A percentile compares a stretch with the other conserved stretches of the same genome.
Evolutionary conservation across 169 alveolate species (phyloP).

Genomic region (Plasmodium gallinaceum): DNA sequence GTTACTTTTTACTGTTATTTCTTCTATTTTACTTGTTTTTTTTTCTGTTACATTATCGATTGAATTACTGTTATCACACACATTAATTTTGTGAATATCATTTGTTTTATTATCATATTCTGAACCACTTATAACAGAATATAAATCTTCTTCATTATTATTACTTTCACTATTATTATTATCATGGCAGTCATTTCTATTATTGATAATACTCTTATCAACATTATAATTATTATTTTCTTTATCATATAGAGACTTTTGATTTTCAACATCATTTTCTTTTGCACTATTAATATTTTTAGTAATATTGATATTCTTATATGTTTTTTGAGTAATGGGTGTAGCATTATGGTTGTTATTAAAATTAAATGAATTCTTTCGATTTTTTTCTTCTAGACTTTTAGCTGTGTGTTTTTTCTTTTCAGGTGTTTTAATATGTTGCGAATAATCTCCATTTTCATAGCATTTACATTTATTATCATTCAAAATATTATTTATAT

Average conservation of each 20-base stretch:
- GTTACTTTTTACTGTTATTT: background rate
- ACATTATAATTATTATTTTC: background rate
- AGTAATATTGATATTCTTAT: background rate
- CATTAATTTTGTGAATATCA: background rate
- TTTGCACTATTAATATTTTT: background rate
- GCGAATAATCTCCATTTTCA: slow-evolving; percentile 1
- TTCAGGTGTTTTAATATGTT: slow-evolving; percentile 1
- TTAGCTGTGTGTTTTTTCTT: background rate
- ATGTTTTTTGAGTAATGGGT: background rate
- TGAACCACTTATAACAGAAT: slow-evolving; percentile 64
- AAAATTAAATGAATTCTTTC: slow-evolving; percentile 3
- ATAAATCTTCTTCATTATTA: slow-evolving; percentile 41
- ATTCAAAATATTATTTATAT: slow-evolving; percentile 39
- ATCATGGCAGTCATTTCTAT: background rate
- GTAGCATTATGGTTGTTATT: slow-evolving; percentile 5
- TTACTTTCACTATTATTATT: background rate
- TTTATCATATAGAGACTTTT: background rate
- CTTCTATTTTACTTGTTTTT: background rate
- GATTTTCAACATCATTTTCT: background rate
- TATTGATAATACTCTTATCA: background rate
- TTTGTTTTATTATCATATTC: slow-evolving; percentile 15
- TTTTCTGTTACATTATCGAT: background rate
- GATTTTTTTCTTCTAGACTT: background rate
- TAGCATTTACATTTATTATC: slow-evolving; percentile 2
- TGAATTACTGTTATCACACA: background rate